Percentiles rank a stretch among this genome's conserved stretches.
phyloP scores from a whole-genome alignment of 176 grass and related monocot species.

The Raddia guianensis region DNA sequence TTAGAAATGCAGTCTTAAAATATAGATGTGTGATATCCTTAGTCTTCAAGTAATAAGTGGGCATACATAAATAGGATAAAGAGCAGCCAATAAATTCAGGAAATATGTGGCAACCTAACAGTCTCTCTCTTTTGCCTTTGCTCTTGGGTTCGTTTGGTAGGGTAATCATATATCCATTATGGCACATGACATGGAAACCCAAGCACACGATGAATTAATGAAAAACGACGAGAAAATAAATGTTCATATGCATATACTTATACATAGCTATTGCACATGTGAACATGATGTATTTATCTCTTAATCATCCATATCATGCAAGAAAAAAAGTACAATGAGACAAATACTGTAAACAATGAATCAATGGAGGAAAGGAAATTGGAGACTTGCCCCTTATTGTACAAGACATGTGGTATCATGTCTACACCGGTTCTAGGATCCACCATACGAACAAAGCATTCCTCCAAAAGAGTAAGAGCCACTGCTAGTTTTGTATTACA shows the following conservation, averaged over 20 bases:
- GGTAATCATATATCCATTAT: neutral
- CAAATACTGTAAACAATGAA: constrained; percentile 2
- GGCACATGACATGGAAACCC: neutral
- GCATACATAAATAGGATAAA: neutral
- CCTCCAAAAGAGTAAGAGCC: constrained; percentile 85
- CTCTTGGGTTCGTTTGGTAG: neutral
- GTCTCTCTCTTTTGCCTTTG: neutral
- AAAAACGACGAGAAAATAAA: neutral
- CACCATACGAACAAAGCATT: constrained; percentile 88
- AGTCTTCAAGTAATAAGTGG: neutral
- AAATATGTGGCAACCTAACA: neutral
- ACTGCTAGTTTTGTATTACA: constrained; percentile 90
- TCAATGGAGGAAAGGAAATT: constrained; percentile 14
- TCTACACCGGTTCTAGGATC: constrained; percentile 86
- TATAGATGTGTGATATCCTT: neutral
- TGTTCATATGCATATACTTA: neutral
- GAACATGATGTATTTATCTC: neutral
- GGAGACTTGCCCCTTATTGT: constrained; percentile 75
- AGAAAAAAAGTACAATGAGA: neutral
- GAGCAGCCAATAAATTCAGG: neutral
- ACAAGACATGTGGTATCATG: constrained; percentile 91
- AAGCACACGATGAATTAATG: neutral
- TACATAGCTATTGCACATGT: neutral
- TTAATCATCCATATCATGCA: neutral
- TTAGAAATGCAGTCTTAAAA: neutral